Evolutionary conservation across 1,139 yeast species (phyloP).

Genomic region (Casaregolazyma suthepensis): DNA sequence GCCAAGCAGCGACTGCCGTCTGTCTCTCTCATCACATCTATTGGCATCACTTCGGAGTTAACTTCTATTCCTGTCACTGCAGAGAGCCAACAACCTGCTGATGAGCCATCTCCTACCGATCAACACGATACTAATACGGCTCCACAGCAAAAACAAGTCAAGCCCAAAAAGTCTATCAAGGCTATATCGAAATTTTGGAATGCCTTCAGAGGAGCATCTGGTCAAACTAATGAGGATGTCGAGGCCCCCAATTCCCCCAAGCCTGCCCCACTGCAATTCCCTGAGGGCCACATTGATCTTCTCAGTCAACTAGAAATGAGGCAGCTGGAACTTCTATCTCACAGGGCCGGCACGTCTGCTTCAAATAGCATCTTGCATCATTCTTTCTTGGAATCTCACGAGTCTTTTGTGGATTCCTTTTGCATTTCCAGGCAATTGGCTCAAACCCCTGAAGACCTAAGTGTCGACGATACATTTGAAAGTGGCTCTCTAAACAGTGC

Average conservation of each 20-base stretch:
- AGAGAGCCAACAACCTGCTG: neutral
- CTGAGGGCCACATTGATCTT: neutral
- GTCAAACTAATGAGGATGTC: neutral
- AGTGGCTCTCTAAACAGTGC: neutral
- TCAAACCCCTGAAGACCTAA: slow-evolving; percentile 4
- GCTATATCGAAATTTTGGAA: neutral
- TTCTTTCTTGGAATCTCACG: neutral
- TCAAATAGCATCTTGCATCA: neutral
- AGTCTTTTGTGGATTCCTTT: slow-evolving; percentile 18
- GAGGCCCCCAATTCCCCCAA: neutral
- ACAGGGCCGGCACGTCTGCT: neutral
- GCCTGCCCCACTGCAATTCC: neutral
- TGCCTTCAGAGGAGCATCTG: neutral
- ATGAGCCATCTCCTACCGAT: neutral
- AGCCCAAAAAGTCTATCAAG: neutral
- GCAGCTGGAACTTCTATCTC: neutral
- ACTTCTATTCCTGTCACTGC: neutral
- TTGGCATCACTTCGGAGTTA: neutral
- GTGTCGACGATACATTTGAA: neutral
- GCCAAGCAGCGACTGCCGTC: neutral
- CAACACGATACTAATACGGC: neutral
- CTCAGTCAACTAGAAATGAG: neutral
- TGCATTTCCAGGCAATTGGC: slow-evolving; percentile 18
- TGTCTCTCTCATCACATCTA: slow-evolving; percentile 1
- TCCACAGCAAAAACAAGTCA: neutral